Conservation (phyloP, 768 basidiomycete genomes). For the Amanita rimosa region DNA sequence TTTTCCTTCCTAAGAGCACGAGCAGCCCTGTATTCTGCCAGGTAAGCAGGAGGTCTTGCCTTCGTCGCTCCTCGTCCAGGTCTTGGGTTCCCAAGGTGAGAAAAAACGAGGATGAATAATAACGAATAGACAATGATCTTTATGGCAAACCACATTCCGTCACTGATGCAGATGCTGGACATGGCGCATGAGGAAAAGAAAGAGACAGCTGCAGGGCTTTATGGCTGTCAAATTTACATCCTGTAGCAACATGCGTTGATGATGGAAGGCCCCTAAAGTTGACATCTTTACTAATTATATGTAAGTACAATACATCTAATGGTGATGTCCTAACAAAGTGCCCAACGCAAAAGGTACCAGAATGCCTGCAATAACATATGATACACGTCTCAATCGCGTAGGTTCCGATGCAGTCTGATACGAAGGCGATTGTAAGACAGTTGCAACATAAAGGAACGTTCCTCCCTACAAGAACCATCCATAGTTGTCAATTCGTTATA, state of each 20-base stretch:
- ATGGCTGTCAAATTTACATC: background rate
- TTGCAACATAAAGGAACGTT: conserved; percentile 91
- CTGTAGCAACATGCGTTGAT: conserved; percentile 1
- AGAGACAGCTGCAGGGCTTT: background rate
- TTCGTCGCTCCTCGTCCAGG: background rate
- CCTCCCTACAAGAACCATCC: conserved; percentile 49
- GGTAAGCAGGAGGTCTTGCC: background rate
- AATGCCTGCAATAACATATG: conserved; percentile 57
- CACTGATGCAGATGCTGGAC: background rate
- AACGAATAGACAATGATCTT: background rate
- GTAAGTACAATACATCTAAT: conserved; percentile 16
- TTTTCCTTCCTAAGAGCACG: background rate
- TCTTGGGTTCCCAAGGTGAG: background rate
- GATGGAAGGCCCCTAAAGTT: background rate
- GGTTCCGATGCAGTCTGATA: conserved; percentile 31
- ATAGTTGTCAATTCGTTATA: background rate
- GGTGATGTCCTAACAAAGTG: conserved; percentile 50
- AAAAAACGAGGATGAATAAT: background rate
- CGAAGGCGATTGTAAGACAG: conserved; percentile 73
- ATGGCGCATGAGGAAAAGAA: background rate
- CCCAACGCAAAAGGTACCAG: conserved; percentile 55
- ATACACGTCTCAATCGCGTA: conserved; percentile 31
- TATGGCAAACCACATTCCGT: background rate
- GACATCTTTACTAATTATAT: too few species aligned
- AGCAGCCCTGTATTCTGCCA: background rate